Evolutionary conservation across 2,329 filamentous ascomycete genomes (phyloP), one percentile per base, ranked within the genome.

Genomic region (Pseudogymnoascus sp.): DNA sequence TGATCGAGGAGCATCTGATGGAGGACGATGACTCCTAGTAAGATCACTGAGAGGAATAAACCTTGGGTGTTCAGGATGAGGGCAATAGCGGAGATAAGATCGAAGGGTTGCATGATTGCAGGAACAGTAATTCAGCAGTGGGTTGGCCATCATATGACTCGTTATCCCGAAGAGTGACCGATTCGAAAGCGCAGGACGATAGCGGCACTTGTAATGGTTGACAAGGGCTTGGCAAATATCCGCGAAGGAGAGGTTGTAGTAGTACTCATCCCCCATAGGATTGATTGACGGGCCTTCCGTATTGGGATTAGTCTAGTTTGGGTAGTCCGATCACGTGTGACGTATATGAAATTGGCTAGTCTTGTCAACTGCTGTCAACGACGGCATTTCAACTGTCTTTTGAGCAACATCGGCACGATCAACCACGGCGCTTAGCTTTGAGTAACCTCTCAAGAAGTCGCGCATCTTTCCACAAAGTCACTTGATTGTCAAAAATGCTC

Each of bases 401-500:
- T 56, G 28, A 33, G 26, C 26, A 56, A 56, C 50, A n/a, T 56
- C 28, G 11, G 50, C 10, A 19, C 33, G 26, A 19, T 35, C 50
- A 33, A 56, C 50, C 28, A 33, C 28, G 16, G 26, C 50, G 50
- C 50, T 56, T 56, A 56, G 28, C 28, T 56, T 33, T 19, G 28
- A 33, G 50, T 56, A 56, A 56, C 28, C 26, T 22, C 50, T 56
- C 10, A 16, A 11, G 26, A 33, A 56, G 28, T 14, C 28, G 50
- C 33, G 28, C 50, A 8, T 33, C 50, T 56, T 19, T 56, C 11
- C 50, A 56, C 50, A 56, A 56, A 56, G 50, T 56, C 50, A 56
- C 50, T 56, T 56, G 50, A 56, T 22, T 56, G 50, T 22, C 50
- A 33, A 56, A 56, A 56, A 14, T 56, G n/a, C 50, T 56, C 28